phyloP scores from a whole-genome alignment of 352 stramenopile species.

The Elongisporangium prolatum region DNA sequence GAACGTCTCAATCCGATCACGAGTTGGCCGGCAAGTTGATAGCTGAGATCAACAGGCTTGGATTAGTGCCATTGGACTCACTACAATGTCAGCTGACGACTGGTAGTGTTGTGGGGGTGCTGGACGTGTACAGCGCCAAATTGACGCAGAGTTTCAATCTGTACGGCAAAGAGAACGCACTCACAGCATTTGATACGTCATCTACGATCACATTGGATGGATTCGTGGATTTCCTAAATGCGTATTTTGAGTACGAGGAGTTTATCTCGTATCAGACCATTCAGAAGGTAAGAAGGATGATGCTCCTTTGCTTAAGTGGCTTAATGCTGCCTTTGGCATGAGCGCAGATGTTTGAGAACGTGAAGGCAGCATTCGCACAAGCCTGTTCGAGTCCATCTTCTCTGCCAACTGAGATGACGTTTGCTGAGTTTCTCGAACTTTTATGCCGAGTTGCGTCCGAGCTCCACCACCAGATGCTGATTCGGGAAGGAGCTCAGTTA shows the following conservation, averaged over 20 bases:
- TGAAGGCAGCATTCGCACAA: slow-evolving; percentile 7
- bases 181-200: slow-evolving; percentile 14
- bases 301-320: not conserved
- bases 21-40: slow-evolving; percentile 27
- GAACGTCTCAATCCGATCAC: slow-evolving; percentile 15
- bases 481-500: slow-evolving; percentile 45
- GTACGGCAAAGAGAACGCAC: slow-evolving; percentile 31
- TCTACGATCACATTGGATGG: slow-evolving; percentile 53
- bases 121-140: slow-evolving; percentile 37
- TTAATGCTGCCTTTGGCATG: not conserved
- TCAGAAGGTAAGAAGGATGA: slow-evolving; percentile 2
- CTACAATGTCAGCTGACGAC: slow-evolving; percentile 45
- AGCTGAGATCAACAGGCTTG: slow-evolving; percentile 14
- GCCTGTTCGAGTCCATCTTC: not conserved
- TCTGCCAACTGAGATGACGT: slow-evolving; percentile 22
- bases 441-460: slow-evolving; percentile 51
- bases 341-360: slow-evolving; percentile 11
- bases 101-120: slow-evolving; percentile 36
- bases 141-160: slow-evolving; percentile 58
- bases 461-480: slow-evolving; percentile 42
- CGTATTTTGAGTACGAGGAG: slow-evolving; percentile 75
- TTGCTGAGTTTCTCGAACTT: slow-evolving; percentile 61
- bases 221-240: slow-evolving; percentile 76
- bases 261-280: slow-evolving; percentile 37
- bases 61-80: slow-evolving; percentile 22